Evolutionary conservation across 148 eudicot species (phyloP).

Genomic region (Arctostaphylos glauca): DNA sequence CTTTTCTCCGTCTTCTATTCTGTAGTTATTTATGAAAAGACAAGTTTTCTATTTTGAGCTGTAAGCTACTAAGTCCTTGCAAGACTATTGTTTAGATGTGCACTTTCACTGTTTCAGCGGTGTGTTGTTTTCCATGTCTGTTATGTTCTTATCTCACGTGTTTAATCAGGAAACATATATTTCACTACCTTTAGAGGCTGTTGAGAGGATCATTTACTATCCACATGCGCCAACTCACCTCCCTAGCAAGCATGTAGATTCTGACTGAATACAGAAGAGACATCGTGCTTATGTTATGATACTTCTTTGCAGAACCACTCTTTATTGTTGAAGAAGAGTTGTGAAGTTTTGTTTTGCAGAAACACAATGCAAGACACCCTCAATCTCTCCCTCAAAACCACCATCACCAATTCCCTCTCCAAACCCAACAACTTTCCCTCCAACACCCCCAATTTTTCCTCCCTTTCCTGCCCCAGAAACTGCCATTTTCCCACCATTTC

Average conservation of each 20-base stretch:
- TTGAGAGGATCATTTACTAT: neutral
- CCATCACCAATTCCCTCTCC: slow-evolving; percentile 28
- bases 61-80: neutral
- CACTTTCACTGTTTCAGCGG: neutral
- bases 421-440: slow-evolving; percentile 17
- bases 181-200: neutral
- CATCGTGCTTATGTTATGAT: neutral
- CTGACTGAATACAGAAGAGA: neutral
- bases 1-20: neutral
- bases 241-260: neutral
- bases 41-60: neutral
- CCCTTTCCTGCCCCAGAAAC: slow-evolving; percentile 19
- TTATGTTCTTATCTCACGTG: neutral
- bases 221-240: neutral
- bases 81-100: neutral
- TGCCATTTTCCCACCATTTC: slow-evolving; percentile 17
- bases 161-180: neutral
- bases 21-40: too few species aligned
- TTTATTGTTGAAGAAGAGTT: neutral
- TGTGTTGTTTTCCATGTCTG: neutral
- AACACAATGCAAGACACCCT: slow-evolving; percentile 30
- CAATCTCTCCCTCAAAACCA: slow-evolving; percentile 32
- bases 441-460: slow-evolving; percentile 20
- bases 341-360: neutral
- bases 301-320: neutral